Conservation (phyloP, 2,329 filamentous ascomycete species). For the Myriosclerotinia scirpicola region DNA sequence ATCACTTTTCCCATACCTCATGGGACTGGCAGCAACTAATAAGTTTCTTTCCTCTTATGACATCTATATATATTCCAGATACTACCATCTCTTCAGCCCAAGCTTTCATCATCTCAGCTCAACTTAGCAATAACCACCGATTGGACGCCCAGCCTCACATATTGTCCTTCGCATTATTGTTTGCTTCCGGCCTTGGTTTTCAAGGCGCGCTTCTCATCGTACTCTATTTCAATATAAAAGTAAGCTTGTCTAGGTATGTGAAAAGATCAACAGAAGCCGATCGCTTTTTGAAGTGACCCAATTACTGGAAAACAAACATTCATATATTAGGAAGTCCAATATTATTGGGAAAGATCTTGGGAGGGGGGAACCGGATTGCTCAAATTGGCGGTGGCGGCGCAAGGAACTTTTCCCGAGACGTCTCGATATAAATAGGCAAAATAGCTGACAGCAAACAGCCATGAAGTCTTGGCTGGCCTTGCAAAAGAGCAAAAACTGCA, state of each 20-base stretch:
- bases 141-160: slow-evolving; percentile 1
- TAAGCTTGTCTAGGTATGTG: not conserved
- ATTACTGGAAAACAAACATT: not conserved
- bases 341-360: not conserved
- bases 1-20: not conserved
- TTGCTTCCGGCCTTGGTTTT: slow-evolving; percentile 2
- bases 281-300: not conserved
- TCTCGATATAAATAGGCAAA: slow-evolving; percentile 3
- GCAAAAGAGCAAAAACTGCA: not conserved
- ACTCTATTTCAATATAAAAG: not conserved
- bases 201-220: not conserved
- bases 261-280: not conserved
- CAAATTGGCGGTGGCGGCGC: not conserved
- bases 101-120: slow-evolving; percentile 7
- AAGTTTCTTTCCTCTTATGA: no score
- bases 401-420: not conserved
- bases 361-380: not conserved
- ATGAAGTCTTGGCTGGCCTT: slow-evolving; percentile 9
- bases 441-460: slow-evolving; percentile 9
- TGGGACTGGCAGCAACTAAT: not conserved
- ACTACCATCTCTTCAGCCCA: no score
- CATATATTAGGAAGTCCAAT: not conserved
- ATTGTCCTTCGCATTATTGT: not conserved
- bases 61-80: not conserved
- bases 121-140: slow-evolving; percentile 14